phyloP scores from a whole-genome alignment of 306 rosid genomes.

The Lotus japonicus region DNA sequence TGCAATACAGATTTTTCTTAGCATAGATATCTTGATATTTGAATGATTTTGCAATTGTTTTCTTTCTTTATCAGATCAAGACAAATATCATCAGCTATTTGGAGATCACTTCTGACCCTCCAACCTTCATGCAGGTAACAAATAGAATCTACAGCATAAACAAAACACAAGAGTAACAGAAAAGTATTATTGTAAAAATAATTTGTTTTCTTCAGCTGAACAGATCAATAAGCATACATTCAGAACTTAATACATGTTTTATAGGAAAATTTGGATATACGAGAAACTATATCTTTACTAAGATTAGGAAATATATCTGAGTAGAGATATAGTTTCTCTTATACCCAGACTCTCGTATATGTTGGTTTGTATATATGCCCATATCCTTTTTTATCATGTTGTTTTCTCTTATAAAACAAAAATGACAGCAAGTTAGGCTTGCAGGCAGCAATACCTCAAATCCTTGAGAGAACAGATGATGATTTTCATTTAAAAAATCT shows the following conservation, averaged over 20 bases:
- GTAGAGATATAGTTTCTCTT: too few relatives aligned
- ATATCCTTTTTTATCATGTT: neutral
- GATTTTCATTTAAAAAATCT: slow-evolving; percentile 35
- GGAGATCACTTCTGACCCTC: slow-evolving; percentile 43
- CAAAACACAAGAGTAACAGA: neutral
- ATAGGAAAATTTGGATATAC: too few relatives aligned
- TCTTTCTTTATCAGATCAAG: slow-evolving; percentile 31
- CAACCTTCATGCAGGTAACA: slow-evolving; percentile 57
- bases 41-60: neutral
- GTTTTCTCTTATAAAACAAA: neutral
- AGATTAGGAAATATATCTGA: too few relatives aligned
- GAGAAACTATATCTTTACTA: too few relatives aligned
- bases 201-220: too few relatives aligned
- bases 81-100: slow-evolving; percentile 35
- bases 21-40: neutral
- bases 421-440: neutral
- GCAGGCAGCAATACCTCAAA: slow-evolving; percentile 60
- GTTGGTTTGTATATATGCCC: neutral
- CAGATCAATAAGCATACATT: too few relatives aligned
- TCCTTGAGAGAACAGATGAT: slow-evolving; percentile 37
- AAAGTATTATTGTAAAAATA: neutral
- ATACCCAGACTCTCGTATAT: neutral
- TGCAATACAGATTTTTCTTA: neutral
- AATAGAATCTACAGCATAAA: too few relatives aligned
- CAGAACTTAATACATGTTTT: too few relatives aligned